Base-by-base conservation (phyloP, 2,329 filamentous ascomycete genomes). In the Ophiostoma himal-ulmi region DNA sequence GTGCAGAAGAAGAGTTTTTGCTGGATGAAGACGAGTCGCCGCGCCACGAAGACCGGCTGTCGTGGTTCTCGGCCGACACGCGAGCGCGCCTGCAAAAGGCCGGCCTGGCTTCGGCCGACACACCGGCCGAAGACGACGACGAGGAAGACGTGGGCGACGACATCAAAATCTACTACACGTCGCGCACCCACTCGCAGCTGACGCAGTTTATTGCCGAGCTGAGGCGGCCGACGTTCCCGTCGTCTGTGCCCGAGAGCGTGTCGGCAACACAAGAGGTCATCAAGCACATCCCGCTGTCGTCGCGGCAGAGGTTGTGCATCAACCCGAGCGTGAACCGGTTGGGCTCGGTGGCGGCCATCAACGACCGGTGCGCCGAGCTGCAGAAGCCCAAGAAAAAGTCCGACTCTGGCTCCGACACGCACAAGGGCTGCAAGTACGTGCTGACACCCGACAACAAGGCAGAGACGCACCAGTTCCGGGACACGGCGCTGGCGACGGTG, bases 151-250 rank as follows among this genome's bases (percentile, higher is more conserved):
- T 84, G 8, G 82, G 86, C 11, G 87, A 92, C 70, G 88, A 91
- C 73, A 83, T 91, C 68, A 96, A 70, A 83, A 91, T 97, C 68
- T 96, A 92, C 79, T 97, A 94, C 80, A 95, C 93, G 70, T 97
- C 94, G 8, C 87, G 94, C 77, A 97, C 94, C 0, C 94, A 97
- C 78, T 97, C 94, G 2, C 94, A 97, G 76, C 81, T 97, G 17
- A 90, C 91, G 0, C 94, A 97, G 77, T 96, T 97, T 78, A 89
- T 94, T 22, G 86, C 88, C 60, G 94, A 97, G 78, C 81, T 97
- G 68, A 87, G 89, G 1, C 88, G 92, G 37, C 91, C 96, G n/a
- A 81, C 81, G 0, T 88, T 96, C 72, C 92, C 93, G 5, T 84
- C 92, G 0, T 92, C 90, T 2, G 79, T 95, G 2, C 86, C 88